These are phyloP conservation scores for Ogataea saltuana DNA, from an alignment of 805 yeast species.

Conservation along the genomic window DNA sequence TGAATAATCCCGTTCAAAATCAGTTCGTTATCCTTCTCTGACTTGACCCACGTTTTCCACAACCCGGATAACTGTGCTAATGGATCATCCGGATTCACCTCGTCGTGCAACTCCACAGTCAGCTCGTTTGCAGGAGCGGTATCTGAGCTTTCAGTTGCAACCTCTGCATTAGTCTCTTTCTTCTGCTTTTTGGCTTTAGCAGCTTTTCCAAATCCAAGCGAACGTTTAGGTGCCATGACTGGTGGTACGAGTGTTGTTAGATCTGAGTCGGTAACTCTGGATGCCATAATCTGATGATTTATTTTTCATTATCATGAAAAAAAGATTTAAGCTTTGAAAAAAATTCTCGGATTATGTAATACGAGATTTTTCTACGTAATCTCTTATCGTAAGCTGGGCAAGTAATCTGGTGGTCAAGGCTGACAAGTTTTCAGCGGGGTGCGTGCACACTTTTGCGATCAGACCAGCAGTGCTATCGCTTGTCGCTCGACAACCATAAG, in stretches of 20 bases:
- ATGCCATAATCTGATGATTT: too few species aligned
- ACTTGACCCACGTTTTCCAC: conserved; percentile 60
- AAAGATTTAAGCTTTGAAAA: too few species aligned
- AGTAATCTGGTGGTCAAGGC: too few species aligned
- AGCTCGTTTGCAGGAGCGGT: conserved; percentile 38
- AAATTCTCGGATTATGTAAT: too few species aligned
- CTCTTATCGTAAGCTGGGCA: too few species aligned
- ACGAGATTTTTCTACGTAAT: too few species aligned
- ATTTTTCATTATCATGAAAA: conserved; percentile 8
- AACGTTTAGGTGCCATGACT: conserved; percentile 63
- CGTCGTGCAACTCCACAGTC: conserved; percentile 68
- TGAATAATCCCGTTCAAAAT: conserved; percentile 84
- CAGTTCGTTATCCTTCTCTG: conserved; percentile 62
- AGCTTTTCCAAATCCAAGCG: conserved; percentile 63
- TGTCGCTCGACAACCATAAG: too few species aligned
- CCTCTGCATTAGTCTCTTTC: conserved; percentile 34
- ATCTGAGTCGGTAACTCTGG: too few species aligned
- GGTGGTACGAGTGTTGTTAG: too few species aligned
- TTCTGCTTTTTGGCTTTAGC: conserved; percentile 45
- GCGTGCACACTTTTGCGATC: too few species aligned
- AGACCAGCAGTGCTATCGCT: too few species aligned
- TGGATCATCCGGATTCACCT: conserved; percentile 75
- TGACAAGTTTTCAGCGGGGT: too few species aligned
- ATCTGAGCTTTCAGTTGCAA: conserved; percentile 19
- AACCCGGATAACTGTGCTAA: conserved; percentile 73